A percentile compares a stretch with the other conserved stretches of the same genome.
Evolutionary conservation across 768 basidiomycete species (phyloP).

Genomic region (Naganishia onofrii): DNA sequence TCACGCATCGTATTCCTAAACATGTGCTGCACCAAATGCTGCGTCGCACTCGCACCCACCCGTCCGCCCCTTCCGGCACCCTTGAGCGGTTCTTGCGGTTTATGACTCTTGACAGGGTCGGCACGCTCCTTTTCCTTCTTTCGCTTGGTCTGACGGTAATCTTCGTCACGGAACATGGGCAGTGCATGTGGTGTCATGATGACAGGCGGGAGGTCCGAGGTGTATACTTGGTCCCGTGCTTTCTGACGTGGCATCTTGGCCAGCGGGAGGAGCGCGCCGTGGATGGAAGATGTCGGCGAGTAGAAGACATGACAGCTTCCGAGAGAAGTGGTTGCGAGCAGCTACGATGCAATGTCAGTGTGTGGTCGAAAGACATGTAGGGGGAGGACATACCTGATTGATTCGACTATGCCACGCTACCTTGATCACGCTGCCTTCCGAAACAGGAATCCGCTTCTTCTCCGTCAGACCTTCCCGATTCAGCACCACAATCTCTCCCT

Average conservation of each 20-base stretch:
- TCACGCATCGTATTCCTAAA: slow-evolving; percentile 86
- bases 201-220: slow-evolving; percentile 67
- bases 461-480: slow-evolving; percentile 67
- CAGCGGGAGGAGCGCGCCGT: slow-evolving; percentile 85
- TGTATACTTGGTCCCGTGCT: slow-evolving; percentile 71
- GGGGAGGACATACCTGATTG: slow-evolving; percentile 70
- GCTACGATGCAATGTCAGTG: slow-evolving; percentile 56
- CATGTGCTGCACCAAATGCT: slow-evolving; percentile 91
- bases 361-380: not conserved
- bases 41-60: slow-evolving; percentile 93
- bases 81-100: slow-evolving; percentile 86
- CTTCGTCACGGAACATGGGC: slow-evolving; percentile 87
- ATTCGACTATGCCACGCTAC: slow-evolving; percentile 95
- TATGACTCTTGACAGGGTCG: slow-evolving; percentile 85
- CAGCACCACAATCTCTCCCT: slow-evolving; percentile 72
- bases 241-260: slow-evolving; percentile 82
- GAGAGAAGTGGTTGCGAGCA: slow-evolving; percentile 80
- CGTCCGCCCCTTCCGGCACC: slow-evolving; percentile 92
- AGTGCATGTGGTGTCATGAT: slow-evolving; percentile 89
- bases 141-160: slow-evolving; percentile 64
- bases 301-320: slow-evolving; percentile 87
- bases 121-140: slow-evolving; percentile 82
- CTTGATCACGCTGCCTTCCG: slow-evolving; percentile 65
- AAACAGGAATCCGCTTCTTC: slow-evolving; percentile 45
- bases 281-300: slow-evolving; percentile 81